Evolutionary conservation across 495 filamentous ascomycete genomes (phyloP).

Genomic region (Daldinia childiae): DNA sequence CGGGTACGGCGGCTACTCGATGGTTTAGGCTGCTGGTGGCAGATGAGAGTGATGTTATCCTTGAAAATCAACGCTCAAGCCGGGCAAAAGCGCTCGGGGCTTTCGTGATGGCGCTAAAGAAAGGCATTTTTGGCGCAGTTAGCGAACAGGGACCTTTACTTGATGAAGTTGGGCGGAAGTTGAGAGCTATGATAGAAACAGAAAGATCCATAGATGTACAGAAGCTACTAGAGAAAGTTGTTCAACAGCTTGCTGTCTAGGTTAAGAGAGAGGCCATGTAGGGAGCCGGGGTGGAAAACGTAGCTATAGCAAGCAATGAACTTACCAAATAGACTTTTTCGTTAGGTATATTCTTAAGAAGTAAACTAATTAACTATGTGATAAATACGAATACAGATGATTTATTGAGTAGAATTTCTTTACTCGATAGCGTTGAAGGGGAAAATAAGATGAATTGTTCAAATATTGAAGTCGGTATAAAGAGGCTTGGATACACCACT

Average conservation of each 20-base stretch:
- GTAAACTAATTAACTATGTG: neutral
- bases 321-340: neutral
- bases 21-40: conserved; percentile 54
- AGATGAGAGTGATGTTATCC: conserved; percentile 46
- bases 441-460: neutral
- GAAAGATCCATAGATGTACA: conserved; percentile 59
- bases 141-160: conserved; percentile 23
- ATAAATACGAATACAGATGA: neutral
- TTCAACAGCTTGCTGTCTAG: conserved; percentile 24
- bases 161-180: conserved; percentile 31
- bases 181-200: conserved; percentile 44
- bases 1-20: conserved; percentile 39
- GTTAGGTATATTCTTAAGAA: neutral
- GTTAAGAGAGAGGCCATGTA: neutral
- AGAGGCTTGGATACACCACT: no score
- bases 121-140: conserved; percentile 40
- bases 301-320: neutral
- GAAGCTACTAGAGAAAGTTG: conserved; percentile 41
- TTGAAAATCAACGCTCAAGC: conserved; percentile 53
- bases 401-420: neutral
- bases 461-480: no score
- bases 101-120: conserved; percentile 46
- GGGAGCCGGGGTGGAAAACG: neutral
- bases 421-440: neutral
- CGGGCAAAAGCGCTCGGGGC: conserved; percentile 51